These are phyloP conservation scores for Alternaria sp. DNA, from an alignment of 2,329 filamentous ascomycete species.

Conservation along the genomic window DNA sequence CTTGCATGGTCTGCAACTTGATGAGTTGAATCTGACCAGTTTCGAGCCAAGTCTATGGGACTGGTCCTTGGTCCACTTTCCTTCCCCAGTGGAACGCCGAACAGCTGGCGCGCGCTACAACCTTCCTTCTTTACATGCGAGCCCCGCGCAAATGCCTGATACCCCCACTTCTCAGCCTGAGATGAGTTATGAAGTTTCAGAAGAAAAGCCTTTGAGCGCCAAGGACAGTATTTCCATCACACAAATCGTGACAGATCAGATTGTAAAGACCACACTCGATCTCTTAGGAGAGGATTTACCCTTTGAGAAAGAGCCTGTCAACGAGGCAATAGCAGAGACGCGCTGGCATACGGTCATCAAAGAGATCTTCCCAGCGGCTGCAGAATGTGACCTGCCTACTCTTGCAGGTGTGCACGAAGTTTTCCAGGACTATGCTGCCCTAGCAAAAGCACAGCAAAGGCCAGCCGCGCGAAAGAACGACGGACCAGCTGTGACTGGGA, in stretches of 20 bases:
- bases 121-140: constrained; percentile 39
- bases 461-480: constrained; percentile 45
- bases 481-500: constrained; percentile 32
- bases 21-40: constrained; percentile 34
- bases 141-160: constrained; percentile 36
- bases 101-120: constrained; percentile 32
- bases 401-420: constrained; percentile 56
- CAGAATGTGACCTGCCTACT: constrained; percentile 42
- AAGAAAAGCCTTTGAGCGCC: constrained; percentile 53
- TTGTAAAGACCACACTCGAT: constrained; percentile 61
- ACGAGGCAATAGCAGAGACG: constrained; percentile 29
- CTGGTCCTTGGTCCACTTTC: constrained; percentile 47
- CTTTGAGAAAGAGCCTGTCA: neutral
- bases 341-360: constrained; percentile 37
- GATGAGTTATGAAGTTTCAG: constrained; percentile 29
- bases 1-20: constrained; percentile 36
- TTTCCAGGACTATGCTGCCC: constrained; percentile 49
- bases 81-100: constrained; percentile 35
- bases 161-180: constrained; percentile 48
- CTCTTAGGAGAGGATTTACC: constrained; percentile 34
- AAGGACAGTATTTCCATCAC: constrained; percentile 72
- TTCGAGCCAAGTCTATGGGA: constrained; percentile 49
- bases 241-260: constrained; percentile 76
- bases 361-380: constrained; percentile 41
- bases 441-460: constrained; percentile 47